Base-by-base conservation (phyloP, 768 basidiomycete species). In the Daedaleopsis sinensis region DNA sequence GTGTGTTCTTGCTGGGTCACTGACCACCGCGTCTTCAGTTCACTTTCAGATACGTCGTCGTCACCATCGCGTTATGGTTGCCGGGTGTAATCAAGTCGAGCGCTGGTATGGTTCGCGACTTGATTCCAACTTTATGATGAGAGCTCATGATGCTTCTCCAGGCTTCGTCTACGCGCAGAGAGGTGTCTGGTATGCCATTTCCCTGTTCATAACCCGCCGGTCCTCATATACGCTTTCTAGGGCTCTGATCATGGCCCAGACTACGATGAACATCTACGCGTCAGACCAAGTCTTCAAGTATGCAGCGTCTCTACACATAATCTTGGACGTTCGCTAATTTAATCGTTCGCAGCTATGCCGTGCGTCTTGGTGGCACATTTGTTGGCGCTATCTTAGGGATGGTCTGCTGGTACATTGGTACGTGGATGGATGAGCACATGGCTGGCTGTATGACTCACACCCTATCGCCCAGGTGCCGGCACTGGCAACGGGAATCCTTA, bases 241-340 rank as follows among this genome's bases (percentile, higher is more conserved):
- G 84, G 83, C 83, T 5, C 71, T 86, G 51, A 84, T 86, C 67
- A 86, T 85, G 82, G 80, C 82, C 0, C 86, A 87, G 65, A 85
- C 82, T 1, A 84, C 81, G 15, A 59, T 86, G 55, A 84, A 80
- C 49, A 78, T 86, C 38, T 86, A 80, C 65, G 78, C 80, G 3
- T 83, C 84, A 10, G 84, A 87, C 68, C 86, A 87, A 67, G 77
- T 86, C 6, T 80, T 68, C 70, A 81, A 80, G 80, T 80, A 53
- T 27, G 73, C 66, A 9, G 18, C 7, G n/a, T 48, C 5, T 19
- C 38, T 16, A 7, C n/a, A 38, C 36, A n/a, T 5, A 39, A 13
- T 0, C 18, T 27, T 10, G 36, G 48, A n/a, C 44, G 13, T 27
- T 9, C 21, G 23, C 24, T 42, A 32, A 67, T 18, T 65, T 5